A percentile compares a stretch with the other conserved stretches of the same genome.
Evolutionary conservation across 1,139 yeast genomes (phyloP).

Genomic region (Suhomyces taliae): DNA sequence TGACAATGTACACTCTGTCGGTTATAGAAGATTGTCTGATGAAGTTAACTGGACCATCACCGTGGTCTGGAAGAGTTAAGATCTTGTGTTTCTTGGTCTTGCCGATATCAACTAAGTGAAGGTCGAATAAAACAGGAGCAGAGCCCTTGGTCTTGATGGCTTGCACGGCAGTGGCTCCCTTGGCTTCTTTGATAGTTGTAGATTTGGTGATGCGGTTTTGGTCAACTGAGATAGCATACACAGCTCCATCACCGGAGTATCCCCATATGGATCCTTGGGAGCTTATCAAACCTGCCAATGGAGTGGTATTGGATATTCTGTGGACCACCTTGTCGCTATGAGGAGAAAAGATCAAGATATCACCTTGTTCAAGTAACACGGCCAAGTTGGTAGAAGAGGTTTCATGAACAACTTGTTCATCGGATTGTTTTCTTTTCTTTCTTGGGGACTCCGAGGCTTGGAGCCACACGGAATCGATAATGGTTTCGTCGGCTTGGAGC

Average conservation of each 20-base stretch:
- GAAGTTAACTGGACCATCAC: background rate
- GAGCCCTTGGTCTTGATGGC: constrained; percentile 11
- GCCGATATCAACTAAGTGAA: constrained; percentile 14
- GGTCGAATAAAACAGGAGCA: constrained; percentile 11
- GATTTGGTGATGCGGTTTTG: constrained; percentile 19
- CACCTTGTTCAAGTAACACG: constrained; percentile 39
- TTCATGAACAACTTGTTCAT: constrained; percentile 5
- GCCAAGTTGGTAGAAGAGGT: constrained; percentile 20
- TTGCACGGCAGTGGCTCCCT: constrained; percentile 6
- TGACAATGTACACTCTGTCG: constrained; percentile 8
- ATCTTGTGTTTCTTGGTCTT: constrained; percentile 13
- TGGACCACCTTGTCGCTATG: constrained; percentile 32
- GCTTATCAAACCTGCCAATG: constrained; percentile 19
- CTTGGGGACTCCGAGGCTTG: constrained; percentile 5
- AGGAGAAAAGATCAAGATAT: constrained; percentile 44
- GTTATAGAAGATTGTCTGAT: constrained; percentile 9
- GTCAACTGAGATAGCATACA: constrained; percentile 19
- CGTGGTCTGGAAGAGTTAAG: constrained; percentile 2
- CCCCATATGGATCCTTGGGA: constrained; percentile 21
- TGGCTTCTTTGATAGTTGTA: constrained; percentile 15
- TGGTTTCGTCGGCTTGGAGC: constrained; percentile 23
- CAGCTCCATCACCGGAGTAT: constrained; percentile 12
- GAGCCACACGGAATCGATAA: constrained; percentile 29
- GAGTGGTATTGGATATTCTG: constrained; percentile 26
- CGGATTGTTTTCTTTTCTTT: constrained; percentile 17